Base-by-base conservation (phyloP, 2,329 filamentous ascomycete genomes). In the Bertia moriformis region DNA sequence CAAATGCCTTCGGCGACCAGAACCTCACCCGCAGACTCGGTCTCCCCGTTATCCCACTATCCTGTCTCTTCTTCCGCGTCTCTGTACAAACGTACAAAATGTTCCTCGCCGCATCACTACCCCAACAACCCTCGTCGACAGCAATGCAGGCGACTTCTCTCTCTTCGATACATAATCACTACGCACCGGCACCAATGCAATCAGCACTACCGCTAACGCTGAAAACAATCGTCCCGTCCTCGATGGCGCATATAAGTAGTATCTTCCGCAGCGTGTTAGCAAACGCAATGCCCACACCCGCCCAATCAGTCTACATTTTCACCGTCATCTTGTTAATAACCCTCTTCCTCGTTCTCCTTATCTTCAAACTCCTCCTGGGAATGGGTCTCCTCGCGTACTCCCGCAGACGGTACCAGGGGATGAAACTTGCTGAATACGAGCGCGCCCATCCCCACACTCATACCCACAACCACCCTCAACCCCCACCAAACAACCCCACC, bases 21-120 rank as follows among this genome's bases (percentile, higher is more conserved):
- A 89, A 93, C 18, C 66, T 98, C 2, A 94, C 86, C 3, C 83
- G 88, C 42, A 77, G 91, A 14, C 73, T 98, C 0, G 91, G 91
- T 1, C 67, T 98, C 1, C 91, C 91, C 0, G 80, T 96, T 19
- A 83, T 98, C 37, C 91, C 91, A 0, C 68, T 98, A 0, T 89
- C 88, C 1, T 96, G 88, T 49, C 76, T 98, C 37, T 95, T 98
- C 59, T 91, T 98, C 56, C 78, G 93, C 33, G 86, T 93, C 37
- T 88, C 85, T 1, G 72, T 96, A 33, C 91, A 98, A 56, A 95
- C 89, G 4, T 98, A 96, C 58, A 83, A 95, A 60, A 96, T 96
- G 89, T 93, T 96, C 52, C 71, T 96, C 13, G 84, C 88, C 3
- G 88, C 85, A 0, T 80, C 93, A 50, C 69, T 95, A 22, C 82